Base-by-base conservation (phyloP, 768 basidiomycete genomes). In the Pulveroboletus sp. region DNA sequence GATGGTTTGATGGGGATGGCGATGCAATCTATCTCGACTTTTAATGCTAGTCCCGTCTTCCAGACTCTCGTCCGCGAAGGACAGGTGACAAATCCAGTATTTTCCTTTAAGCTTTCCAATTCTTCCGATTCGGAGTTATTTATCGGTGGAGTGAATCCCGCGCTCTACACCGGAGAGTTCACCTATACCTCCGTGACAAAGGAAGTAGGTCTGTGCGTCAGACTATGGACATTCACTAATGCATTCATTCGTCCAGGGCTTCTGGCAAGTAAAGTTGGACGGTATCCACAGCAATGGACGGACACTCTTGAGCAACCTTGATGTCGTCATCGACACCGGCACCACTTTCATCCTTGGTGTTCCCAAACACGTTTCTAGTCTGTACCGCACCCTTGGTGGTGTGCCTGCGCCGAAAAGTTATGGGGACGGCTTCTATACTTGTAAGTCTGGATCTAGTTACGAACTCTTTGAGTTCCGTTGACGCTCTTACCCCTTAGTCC, bases 101-200 rank as follows among this genome's bases (percentile, higher is more conserved):
- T 80, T 54, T 68, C 72, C n/a, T 75, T 81, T 61, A 77, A 76
- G 59, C 62, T 79, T 21, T 61, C 74, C 4, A 9, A 7, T 29
- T 29, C n/a, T n/a, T n/a, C 62, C 68, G 58, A 56, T 21, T 51
- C 55, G 32, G 66, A 72, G 52, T 63, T 75, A 33, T 72, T 57
- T 55, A 42, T 77, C 20, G 76, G 77, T 25, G 76, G 75, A 43
- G 56, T 63, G 17, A 69, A 78, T 57, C 39, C 59, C 9, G 43
- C 55, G n/a, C 61, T 69, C 43, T 76, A 69, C 58, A 64, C 60
- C 35, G 74, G 74, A 9, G 48, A 40, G 2, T 59, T 78, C 48
- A 67, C 65, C 9, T 76, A 64, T 39, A 44, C 44, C 3, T 55
- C 61, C 0, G 69, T 72, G 1, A 63, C 59, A 9, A 19, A 51